Conservation (phyloP, 306 rosid species). For the Pachyrhizus erosus region DNA sequence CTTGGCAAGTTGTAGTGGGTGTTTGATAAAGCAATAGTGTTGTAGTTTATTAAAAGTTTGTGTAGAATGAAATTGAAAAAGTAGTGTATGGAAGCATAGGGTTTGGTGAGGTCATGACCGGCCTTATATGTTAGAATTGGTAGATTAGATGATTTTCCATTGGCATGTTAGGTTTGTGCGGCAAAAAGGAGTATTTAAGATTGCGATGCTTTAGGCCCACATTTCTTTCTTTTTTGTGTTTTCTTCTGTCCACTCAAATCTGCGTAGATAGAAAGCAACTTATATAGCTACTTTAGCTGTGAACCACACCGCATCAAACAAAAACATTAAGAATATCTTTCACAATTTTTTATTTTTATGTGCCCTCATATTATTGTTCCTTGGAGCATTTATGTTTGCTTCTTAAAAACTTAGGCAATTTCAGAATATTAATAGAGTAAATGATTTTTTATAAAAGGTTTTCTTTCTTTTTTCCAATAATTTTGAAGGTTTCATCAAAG, state of each 20-base stretch:
- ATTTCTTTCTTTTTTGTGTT: too few species aligned
- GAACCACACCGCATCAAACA: not conserved
- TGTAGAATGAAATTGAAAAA: conserved; percentile 12
- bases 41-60: too few species aligned
- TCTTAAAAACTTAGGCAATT: not conserved
- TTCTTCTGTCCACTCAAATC: conserved; percentile 43
- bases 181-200: too few species aligned
- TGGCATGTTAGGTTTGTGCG: too few species aligned
- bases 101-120: conserved; percentile 48
- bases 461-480: too few species aligned
- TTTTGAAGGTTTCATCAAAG: too few species aligned
- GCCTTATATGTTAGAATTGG: too few species aligned
- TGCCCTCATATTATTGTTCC: too few species aligned
- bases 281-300: conserved; percentile 4
- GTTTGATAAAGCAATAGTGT: not conserved
- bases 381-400: not conserved
- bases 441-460: too few species aligned
- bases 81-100: not conserved
- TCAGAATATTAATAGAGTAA: not conserved
- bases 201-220: too few species aligned
- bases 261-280: conserved; percentile 54
- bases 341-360: not conserved
- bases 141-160: too few species aligned
- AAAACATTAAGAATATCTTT: not conserved
- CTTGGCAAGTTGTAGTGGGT: not conserved